These are phyloP conservation scores for Isatis lusitanica DNA, from an alignment of 441 rosid genomes.

Conservation along the genomic window DNA sequence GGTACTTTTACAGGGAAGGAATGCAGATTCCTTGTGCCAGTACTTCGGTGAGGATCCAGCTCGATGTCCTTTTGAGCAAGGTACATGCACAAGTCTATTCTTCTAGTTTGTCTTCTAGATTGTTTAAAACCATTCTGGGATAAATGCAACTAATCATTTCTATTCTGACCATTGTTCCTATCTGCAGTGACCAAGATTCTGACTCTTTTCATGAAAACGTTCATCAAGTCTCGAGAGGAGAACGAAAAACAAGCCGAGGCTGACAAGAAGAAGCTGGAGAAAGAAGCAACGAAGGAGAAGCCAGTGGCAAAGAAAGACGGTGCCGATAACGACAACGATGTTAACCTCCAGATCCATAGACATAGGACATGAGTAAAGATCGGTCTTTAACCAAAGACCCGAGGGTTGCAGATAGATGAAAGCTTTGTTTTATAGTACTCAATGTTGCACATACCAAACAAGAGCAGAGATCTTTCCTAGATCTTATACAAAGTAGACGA, in stretches of 20 bases:
- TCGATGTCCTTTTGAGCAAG: constrained; percentile 99
- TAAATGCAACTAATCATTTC: not conserved
- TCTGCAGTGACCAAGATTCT: constrained; percentile 86
- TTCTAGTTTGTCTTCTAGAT: constrained; percentile 17
- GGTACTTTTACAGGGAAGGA: constrained; percentile 71
- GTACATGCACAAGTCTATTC: constrained; percentile 38
- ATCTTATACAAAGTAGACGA: constrained; percentile 26
- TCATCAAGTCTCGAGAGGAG: constrained; percentile 83
- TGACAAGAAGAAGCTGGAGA: constrained; percentile 88
- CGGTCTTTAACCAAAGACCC: constrained; percentile 12
- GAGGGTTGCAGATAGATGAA: constrained; percentile 8
- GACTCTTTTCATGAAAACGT: constrained; percentile 75
- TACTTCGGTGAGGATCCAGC: constrained; percentile 99
- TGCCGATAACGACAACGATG: constrained; percentile 40
- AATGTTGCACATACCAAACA: constrained; percentile 32
- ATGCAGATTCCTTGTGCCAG: constrained; percentile 91
- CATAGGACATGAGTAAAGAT: constrained; percentile 26
- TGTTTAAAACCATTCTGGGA: not conserved
- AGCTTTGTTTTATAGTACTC: constrained; percentile 18
- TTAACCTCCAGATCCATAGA: constrained; percentile 43
- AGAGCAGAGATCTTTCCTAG: constrained; percentile 29
- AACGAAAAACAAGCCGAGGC: constrained; percentile 82
- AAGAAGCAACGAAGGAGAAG: constrained; percentile 78
- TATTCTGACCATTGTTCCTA: constrained; percentile 23
- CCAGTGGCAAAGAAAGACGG: constrained; percentile 56